Base-by-base conservation (phyloP, 192 early-diverging fungal genomes). In the Rhizophagus clarus region DNA sequence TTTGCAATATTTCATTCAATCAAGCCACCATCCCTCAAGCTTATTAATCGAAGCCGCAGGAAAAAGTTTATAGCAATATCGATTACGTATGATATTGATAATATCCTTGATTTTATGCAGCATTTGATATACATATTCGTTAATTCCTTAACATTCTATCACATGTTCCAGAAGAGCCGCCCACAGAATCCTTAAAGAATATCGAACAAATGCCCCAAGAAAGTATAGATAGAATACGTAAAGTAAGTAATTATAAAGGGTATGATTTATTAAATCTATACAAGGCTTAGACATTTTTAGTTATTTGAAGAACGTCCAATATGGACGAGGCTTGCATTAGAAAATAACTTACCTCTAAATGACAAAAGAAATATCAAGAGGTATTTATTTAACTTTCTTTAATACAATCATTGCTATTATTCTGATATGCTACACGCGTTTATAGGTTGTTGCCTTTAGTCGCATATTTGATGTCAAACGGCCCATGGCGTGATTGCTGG, bases 401-500 rank as follows among this genome's bases (percentile, higher is more conserved):
- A 32, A 66, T 56, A 32, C 32, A 72, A 51, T 45, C 22, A 79
- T 66, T 49, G 2, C 20, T 76, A 28, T 45, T 45, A 68, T 61
- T 32, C 14, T 81, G 11, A 45, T 45, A 45, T 45, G 42, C 11
- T 45, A 45, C 42, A 0, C 42, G 42, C 62, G 37, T 29, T 60
- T 11, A n/a, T 60, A 85, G 85, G 22, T 28, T 83, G 12, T 71
- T 88, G 14, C 80, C 82, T 8, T 72, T 64, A 11, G 12, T 78
- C 49, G 72, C 80, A 2, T 89, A 88, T 76, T 79, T 63, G 26
- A 80, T 89, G 63, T n/a, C 49, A 31, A 79, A 75, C 61, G 88
- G 88, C 20, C 83, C 88, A 3, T 89, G 85, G 81, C 85, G 87
- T 20, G 83, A 83, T 71, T 84, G 79, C 40, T 89, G 88, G 88